Base-by-base conservation (phyloP, 768 basidiomycete genomes). In the Russula foetens region DNA sequence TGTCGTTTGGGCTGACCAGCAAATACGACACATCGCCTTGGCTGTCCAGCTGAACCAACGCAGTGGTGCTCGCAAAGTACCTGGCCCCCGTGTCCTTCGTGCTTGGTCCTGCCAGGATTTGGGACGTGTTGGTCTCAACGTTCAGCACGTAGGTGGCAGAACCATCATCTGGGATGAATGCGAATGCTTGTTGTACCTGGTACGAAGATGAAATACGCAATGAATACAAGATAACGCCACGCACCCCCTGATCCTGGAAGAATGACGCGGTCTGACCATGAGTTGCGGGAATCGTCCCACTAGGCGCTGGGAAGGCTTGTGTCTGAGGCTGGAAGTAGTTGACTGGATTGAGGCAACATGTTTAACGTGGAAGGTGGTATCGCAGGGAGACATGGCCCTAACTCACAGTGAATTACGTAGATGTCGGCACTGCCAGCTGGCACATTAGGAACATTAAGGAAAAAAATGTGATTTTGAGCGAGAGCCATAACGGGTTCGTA, bases 341-440 rank as follows among this genome's bases (percentile, higher is more conserved):
- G 72, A 82, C 91, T 93, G 62, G 41, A 2, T 38, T 9, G 51
- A 55, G 39, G 45, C 9, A 44, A 39, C 15, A 26, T 41, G 29
- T 58, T n/a, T 28, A 59, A 59, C 23, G 44, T 52, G 28, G 39
- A 41, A n/a, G 7, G 14, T 38, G 44, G 52, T 19, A 14, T 31
- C 35, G 44, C 4, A 26, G 43, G 48, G 21, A 24, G 2, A 26
- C 21, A 17, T 12, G 8, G 9, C 24, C 17, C 5, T 2, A n/a
- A 76, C 86, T 66, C 67, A 88, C 90, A 95, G 71, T 95, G 92
- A 62, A 95, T 89, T 28, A 94, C 90, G 65, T 90, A 95, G 59
- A 94, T 86, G 55, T 84, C 75, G 2, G 84, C 86, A 43, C 79
- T 81, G 12, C 92, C 92, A 21, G 86, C 80, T n/a, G 81, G 59